Base-by-base conservation (phyloP, 331 rosid genomes). In the Pyrus hybrid region DNA sequence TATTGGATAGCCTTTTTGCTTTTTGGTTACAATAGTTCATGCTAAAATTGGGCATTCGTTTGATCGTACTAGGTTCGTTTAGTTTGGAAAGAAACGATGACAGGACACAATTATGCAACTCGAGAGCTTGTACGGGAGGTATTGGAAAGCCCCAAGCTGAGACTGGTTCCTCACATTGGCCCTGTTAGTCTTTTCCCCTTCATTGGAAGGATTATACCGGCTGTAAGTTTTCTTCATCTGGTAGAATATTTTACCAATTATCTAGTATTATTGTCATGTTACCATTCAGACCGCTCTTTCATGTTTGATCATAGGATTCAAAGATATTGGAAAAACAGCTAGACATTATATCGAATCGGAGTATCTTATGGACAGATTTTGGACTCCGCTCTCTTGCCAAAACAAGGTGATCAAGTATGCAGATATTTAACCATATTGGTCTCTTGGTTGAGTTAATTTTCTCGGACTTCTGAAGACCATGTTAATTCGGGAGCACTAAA, bases 311-410 rank as follows among this genome's bases (percentile, higher is more conserved):
- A 23, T 21, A 94, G 99, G 88, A 82, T 66, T 94, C 97, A 22
- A 83, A 87, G 97, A 86, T 92, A 80, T 87, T 94, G 84, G 97
- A 68, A 80, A 94, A 92, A 84, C 99, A 92, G 86, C 92, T 94
- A 58, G 89, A 92, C 63, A 83, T 90, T 72, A 90, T 94, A 83
- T 90, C 95, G 13, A 90, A 94, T 76, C 86, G 83, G 56, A 90
- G 96, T 79, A 80, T 86, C 79, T 81, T 94, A 16, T 94, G 97
- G 99, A 92, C 96, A 1, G 79, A 94, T 80, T 90, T 87, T 84
- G 99, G 99, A 67, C 87, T 94, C 20, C 96, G 96, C 17, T 94
- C 99, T 77, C 96, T 94, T 74, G 84, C 96, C 82, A 94, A 86
- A 84, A 87, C 96, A 81, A 92, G 99, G 99, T 88, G 79, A 68